Base-by-base conservation (phyloP, 2,329 filamentous ascomycete species). In the Ophiostoma ips region DNA sequence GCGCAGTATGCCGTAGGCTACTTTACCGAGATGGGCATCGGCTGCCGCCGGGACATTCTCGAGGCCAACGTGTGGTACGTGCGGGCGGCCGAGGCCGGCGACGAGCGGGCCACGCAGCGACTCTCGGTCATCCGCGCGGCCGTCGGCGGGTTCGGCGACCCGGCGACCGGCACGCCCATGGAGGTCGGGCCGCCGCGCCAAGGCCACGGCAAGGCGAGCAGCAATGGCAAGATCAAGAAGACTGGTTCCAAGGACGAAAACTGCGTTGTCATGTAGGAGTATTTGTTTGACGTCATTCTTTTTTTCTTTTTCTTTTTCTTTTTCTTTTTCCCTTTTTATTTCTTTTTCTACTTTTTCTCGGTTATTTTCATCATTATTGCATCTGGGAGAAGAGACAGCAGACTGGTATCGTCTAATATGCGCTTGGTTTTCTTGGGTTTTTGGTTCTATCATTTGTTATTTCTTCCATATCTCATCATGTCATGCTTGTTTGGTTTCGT, bases 1-100 rank as follows among this genome's bases (percentile, higher is more conserved):
- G 92, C 92, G n/a, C 81, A 95, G 63, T 98, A 96, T 59, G 87
- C 92, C 0, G 79, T 95, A 19, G 92, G 88, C 41, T 96, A 95
- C 67, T 98, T 98, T 64, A 95, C 89, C 5, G 92, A 98, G 65
- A 95, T 94, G 86, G 92, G 92, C 55, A 95, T 98, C 58, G 92
- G 92, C 46, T 95, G 88, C 64, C 84, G 88, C 35, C 81, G 87
- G 46, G 92, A 98, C 63, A 81, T 90, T n/a, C 76, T 98, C 40
- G 89, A 95, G 65, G 90, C 92, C 58, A 98, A 98, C 61, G 86
- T 95, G 31, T 96, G 89, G 90, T 98, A 98, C 63, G 90, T 98
- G 58, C 87, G 86, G 65, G 92, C 92, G 5, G 90, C 92, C 15
- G 90, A 95, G 57, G 79, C 87, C 46, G 92, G 90, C 44, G 89